Evolutionary conservation across 2,329 filamentous ascomycete species (phyloP).

Genomic region (Talaromyces atroroseus): DNA sequence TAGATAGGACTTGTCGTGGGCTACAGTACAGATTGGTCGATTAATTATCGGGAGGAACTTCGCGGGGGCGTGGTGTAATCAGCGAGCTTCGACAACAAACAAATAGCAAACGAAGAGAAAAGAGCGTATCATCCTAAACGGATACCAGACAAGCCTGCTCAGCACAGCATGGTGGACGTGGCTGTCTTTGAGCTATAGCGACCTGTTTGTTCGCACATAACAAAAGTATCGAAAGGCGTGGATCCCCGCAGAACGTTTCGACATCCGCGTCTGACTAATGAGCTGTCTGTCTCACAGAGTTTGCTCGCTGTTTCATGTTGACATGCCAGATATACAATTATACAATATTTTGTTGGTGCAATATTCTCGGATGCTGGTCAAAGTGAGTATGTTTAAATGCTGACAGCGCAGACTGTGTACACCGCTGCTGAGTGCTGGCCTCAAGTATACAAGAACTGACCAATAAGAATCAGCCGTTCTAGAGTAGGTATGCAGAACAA

Average conservation of each 20-base stretch:
- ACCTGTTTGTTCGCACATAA: not conserved
- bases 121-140: not conserved
- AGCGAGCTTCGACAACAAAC: not conserved
- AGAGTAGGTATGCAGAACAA: too few species aligned
- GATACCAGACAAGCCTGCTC: not conserved
- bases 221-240: constrained; percentile 26
- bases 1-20: not conserved
- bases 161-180: not conserved
- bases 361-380: not conserved
- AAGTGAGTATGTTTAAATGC: not conserved
- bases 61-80: not conserved
- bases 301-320: not conserved
- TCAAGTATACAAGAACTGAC: not conserved
- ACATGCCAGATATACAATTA: too few species aligned
- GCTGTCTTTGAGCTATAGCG: not conserved
- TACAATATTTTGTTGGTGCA: not conserved
- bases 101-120: not conserved
- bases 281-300: not conserved
- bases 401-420: not conserved
- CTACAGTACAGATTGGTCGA: too few species aligned
- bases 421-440: not conserved
- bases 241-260: constrained; percentile 28
- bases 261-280: constrained; percentile 19
- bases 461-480: not conserved
- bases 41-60: not conserved